Conservation (phyloP, 1,284 basidiomycete species). For the Rhodotorula sp. region DNA sequence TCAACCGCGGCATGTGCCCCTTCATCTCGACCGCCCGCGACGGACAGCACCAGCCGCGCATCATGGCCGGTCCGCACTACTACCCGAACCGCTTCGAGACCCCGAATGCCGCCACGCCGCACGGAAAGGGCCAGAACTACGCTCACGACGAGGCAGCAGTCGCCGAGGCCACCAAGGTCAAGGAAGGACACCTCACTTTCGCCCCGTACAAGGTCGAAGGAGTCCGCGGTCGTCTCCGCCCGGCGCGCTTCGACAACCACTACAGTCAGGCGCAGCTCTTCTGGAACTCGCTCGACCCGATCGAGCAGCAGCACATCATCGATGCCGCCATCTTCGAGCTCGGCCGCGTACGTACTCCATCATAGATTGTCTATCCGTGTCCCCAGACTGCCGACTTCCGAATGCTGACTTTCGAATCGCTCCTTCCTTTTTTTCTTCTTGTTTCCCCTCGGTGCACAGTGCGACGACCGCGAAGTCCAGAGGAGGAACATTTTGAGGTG, state of each 20-base stretch:
- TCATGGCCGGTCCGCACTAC: slow-evolving; percentile 68
- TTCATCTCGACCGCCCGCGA: slow-evolving; percentile 64
- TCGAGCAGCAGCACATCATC: slow-evolving; percentile 68
- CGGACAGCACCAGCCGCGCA: slow-evolving; percentile 61
- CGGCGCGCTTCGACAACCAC: slow-evolving; percentile 27
- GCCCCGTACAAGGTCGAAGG: slow-evolving; percentile 56
- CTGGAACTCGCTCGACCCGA: slow-evolving; percentile 66
- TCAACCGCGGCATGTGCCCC: slow-evolving; percentile 78
- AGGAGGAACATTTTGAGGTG: slow-evolving; percentile 64
- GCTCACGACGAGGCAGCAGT: slow-evolving; percentile 17
- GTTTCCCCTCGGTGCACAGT: slow-evolving; percentile 45
- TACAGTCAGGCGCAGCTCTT: slow-evolving; percentile 61
- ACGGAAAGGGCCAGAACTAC: slow-evolving; percentile 38
- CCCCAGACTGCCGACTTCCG: too few species aligned
- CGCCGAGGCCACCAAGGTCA: slow-evolving; percentile 10
- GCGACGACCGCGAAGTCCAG: slow-evolving; percentile 70
- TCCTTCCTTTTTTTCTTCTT: not conserved
- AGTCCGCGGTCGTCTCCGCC: slow-evolving; percentile 55
- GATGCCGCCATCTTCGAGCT: slow-evolving; percentile 73
- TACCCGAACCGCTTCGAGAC: slow-evolving; percentile 62
- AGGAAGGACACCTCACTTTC: slow-evolving; percentile 19
- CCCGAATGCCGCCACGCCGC: slow-evolving; percentile 46
- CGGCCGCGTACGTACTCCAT: slow-evolving; percentile 45
- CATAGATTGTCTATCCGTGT: not conserved
- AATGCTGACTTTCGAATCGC: not conserved